Evolutionary conservation across 1,284 basidiomycete genomes (phyloP).

Genomic region (Puccinia novopanici): DNA sequence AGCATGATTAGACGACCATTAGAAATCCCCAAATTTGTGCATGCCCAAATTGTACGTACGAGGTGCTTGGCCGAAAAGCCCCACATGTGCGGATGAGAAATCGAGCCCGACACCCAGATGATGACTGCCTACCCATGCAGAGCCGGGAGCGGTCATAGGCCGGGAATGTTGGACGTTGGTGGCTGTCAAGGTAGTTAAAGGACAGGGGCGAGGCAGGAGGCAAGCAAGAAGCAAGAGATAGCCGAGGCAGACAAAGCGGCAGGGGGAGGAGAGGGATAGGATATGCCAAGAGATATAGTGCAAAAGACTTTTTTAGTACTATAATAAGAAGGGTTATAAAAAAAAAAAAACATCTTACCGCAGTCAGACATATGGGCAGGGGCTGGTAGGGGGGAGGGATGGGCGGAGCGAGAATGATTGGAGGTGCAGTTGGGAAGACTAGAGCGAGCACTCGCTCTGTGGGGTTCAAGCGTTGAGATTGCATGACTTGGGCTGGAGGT

Average conservation of each 20-base stretch:
- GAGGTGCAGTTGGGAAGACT: neutral
- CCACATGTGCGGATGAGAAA: slow-evolving; percentile 26
- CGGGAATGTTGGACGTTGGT: slow-evolving; percentile 31
- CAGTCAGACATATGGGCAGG: slow-evolving; percentile 13
- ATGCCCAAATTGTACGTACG: neutral
- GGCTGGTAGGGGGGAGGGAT: neutral
- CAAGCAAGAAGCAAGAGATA: neutral
- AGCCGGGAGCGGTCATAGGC: slow-evolving; percentile 49
- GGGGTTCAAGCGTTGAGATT: neutral
- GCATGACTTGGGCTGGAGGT: slow-evolving; percentile 14
- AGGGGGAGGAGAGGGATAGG: neutral
- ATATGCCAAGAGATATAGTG: no score
- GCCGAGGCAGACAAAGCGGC: slow-evolving; percentile 1
- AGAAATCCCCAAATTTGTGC: no score
- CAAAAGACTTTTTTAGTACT: neutral
- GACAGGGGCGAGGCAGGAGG: neutral
- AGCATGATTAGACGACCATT: neutral
- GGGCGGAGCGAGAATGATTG: neutral
- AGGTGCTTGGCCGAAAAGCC: slow-evolving; percentile 17
- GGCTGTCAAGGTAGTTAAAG: slow-evolving; percentile 1
- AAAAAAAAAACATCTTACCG: neutral
- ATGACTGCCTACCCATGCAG: slow-evolving; percentile 34
- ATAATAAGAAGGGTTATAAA: neutral
- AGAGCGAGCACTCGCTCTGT: neutral
- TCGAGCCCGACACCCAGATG: slow-evolving; percentile 23